Conservation (phyloP, 2,329 filamentous ascomycete genomes). For the Fusarium kyushuense region DNA sequence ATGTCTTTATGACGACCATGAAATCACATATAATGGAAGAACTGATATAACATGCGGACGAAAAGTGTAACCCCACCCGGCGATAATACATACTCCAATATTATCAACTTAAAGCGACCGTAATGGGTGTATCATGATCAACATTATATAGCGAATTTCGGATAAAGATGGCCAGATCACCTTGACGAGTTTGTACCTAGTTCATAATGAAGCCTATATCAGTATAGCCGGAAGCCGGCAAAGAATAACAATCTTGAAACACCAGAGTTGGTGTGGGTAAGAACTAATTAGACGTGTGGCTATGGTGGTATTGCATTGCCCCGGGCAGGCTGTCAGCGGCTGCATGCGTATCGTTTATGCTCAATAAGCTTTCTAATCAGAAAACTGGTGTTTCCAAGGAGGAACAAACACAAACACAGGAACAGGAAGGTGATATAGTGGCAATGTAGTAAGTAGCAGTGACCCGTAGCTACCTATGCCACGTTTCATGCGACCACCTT, state of each 20-base stretch:
- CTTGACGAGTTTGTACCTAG: background rate
- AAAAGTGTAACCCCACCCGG: conserved; percentile 7
- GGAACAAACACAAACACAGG: background rate
- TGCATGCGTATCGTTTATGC: conserved; percentile 6
- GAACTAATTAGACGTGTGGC: conserved; percentile 35
- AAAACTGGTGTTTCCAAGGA: conserved; percentile 3
- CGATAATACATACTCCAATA: conserved; percentile 4
- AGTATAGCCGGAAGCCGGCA: conserved; percentile 17
- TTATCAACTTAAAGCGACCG: background rate
- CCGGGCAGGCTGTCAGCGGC: conserved; percentile 4
- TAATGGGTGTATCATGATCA: conserved; percentile 12
- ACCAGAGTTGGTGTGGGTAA: conserved; percentile 27
- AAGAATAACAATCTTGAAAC: conserved; percentile 36
- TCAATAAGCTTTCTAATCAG: background rate
- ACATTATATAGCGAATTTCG: conserved; percentile 8
- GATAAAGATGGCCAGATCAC: conserved; percentile 3
- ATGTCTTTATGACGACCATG: background rate
- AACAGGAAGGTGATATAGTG: conserved; percentile 15
- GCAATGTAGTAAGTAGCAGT: conserved; percentile 1
- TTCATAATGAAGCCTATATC: conserved; percentile 9
- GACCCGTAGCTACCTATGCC: conserved; percentile 32
- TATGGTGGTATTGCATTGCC: conserved; percentile 17
- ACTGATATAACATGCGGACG: background rate
- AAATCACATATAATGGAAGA: background rate
- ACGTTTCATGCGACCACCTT: conserved; percentile 41